Evolutionary conservation across 257 asterid genomes (phyloP).

Genomic region (Primulina tabacum): DNA sequence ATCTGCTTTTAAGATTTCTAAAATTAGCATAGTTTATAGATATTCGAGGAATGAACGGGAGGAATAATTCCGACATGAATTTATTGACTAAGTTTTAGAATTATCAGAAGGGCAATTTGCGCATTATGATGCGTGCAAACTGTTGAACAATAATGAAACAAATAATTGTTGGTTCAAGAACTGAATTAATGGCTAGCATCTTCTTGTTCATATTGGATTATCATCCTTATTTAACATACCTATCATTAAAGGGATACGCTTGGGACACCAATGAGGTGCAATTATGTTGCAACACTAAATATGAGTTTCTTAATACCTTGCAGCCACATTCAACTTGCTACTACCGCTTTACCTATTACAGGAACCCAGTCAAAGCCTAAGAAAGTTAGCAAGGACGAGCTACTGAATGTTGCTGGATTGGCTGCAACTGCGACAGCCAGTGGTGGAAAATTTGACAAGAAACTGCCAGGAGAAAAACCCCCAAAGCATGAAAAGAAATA

Average conservation of each 20-base stretch:
- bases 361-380: slow-evolving; percentile 65
- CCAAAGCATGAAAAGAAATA: slow-evolving; percentile 90
- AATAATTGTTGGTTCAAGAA: too few species aligned
- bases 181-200: neutral
- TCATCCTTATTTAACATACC: neutral
- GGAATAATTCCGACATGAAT: neutral
- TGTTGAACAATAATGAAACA: too few species aligned
- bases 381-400: slow-evolving; percentile 73
- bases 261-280: slow-evolving; percentile 1
- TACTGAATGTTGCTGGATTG: slow-evolving; percentile 92
- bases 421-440: slow-evolving; percentile 97
- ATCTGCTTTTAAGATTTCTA: neutral
- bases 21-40: neutral
- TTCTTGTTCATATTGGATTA: neutral
- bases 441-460: slow-evolving; percentile 96
- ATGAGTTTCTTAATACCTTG: slow-evolving; percentile 26
- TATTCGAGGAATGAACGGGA: neutral
- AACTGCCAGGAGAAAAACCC: slow-evolving; percentile 81
- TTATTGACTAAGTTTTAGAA: too few species aligned
- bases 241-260: neutral
- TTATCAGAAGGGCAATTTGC: neutral
- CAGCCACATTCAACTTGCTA: slow-evolving; percentile 93
- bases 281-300: slow-evolving; percentile 11
- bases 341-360: slow-evolving; percentile 85
- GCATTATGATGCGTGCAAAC: neutral